A percentile compares a stretch with the other conserved stretches of the same genome.
phyloP scores from a whole-genome alignment of 2,329 filamentous ascomycete genomes.

The Esteya vermicola region DNA sequence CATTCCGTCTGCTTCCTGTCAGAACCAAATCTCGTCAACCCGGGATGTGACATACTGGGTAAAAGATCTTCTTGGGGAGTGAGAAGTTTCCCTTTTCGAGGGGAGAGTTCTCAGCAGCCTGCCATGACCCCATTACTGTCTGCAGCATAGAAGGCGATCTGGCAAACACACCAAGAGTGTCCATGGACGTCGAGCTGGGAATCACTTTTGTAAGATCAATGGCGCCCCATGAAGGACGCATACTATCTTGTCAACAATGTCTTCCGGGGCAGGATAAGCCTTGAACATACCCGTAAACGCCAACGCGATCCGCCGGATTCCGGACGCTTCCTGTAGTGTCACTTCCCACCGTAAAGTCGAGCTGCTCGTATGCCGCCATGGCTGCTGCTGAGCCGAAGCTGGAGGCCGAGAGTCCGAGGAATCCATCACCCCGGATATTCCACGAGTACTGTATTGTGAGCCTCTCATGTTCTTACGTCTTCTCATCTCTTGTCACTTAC shows the following conservation, averaged over 20 bases:
- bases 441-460: slow-evolving; percentile 4
- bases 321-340: slow-evolving; percentile 2
- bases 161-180: slow-evolving; percentile 3
- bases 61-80: slow-evolving; percentile 4
- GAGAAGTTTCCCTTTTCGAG: neutral
- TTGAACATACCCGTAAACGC: slow-evolving; percentile 3
- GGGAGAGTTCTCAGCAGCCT: neutral
- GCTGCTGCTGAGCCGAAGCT: slow-evolving; percentile 3
- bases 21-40: no score
- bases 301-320: slow-evolving; percentile 2
- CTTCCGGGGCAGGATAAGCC: no score
- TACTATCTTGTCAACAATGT: neutral
- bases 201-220: slow-evolving; percentile 2
- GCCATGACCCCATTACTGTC: slow-evolving; percentile 3
- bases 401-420: slow-evolving; percentile 2
- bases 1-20: neutral
- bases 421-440: slow-evolving; percentile 3
- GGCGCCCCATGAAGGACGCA: slow-evolving; percentile 3
- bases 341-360: slow-evolving; percentile 2
- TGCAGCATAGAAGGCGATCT: neutral
- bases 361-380: slow-evolving; percentile 2
- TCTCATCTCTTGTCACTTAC: neutral
- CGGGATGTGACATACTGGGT: neutral
- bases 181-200: slow-evolving; percentile 1
- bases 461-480: neutral